Conservation (phyloP, 805 yeast species). For the Brettanomyces anomalus region DNA sequence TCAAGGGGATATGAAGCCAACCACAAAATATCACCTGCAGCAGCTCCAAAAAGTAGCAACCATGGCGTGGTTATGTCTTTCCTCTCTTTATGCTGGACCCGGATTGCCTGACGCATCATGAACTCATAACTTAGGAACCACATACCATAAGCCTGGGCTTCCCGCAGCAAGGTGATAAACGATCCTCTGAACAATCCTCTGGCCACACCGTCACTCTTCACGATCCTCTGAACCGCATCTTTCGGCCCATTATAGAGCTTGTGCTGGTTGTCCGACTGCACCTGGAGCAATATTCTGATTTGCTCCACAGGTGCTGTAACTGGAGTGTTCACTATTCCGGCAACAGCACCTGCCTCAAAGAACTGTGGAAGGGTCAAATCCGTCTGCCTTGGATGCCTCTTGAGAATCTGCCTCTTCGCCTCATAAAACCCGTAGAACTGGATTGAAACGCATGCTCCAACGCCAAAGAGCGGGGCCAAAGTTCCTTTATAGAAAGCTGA, state of each 20-base stretch:
- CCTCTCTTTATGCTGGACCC: constrained; percentile 29
- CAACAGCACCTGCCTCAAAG: constrained; percentile 54
- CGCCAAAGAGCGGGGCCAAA: constrained; percentile 61
- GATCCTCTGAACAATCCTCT: constrained; percentile 49
- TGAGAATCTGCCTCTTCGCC: constrained; percentile 47
- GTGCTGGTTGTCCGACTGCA: constrained; percentile 30
- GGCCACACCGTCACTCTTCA: constrained; percentile 29
- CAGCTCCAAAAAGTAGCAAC: constrained; percentile 48
- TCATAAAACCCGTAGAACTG: constrained; percentile 70
- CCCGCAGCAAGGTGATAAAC: constrained; percentile 45
- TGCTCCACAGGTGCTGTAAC: constrained; percentile 62
- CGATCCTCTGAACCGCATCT: constrained; percentile 36
- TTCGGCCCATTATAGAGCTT: constrained; percentile 32
- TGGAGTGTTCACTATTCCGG: constrained; percentile 59
- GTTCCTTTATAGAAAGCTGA: constrained; percentile 60
- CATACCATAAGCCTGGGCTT: constrained; percentile 65
- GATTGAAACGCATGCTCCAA: constrained; percentile 59
- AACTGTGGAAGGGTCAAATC: constrained; percentile 44
- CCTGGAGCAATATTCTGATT: constrained; percentile 51
- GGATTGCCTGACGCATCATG: constrained; percentile 34
- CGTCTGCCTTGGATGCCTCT: constrained; percentile 15
- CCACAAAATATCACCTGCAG: constrained; percentile 66
- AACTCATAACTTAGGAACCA: constrained; percentile 64
- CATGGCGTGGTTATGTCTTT: constrained; percentile 46
- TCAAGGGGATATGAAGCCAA: constrained; percentile 44